phyloP scores from a whole-genome alignment of 2,329 filamentous ascomycete species.

The Davidsoniella australis region DNA sequence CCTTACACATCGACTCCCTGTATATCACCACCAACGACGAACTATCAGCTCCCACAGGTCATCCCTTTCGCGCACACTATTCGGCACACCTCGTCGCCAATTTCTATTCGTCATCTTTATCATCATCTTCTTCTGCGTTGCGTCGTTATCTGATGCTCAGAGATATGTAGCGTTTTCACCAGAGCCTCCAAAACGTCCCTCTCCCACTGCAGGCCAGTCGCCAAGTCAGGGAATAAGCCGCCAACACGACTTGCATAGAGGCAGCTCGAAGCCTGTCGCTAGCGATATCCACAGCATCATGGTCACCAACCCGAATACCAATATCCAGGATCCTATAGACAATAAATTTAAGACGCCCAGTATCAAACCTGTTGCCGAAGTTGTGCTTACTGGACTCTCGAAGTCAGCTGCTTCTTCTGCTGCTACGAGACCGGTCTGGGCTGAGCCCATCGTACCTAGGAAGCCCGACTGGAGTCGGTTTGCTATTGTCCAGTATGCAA shows the following conservation, averaged over 20 bases:
- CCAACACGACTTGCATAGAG: no score
- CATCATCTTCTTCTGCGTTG: not conserved
- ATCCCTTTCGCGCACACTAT: not conserved
- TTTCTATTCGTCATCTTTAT: not conserved
- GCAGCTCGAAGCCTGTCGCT: no score
- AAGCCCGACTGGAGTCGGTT: conserved; percentile 26
- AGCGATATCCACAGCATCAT: no score
- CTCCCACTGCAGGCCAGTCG: no score
- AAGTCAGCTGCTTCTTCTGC: not conserved
- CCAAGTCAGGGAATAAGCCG: no score
- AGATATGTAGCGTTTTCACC: conserved; percentile 2
- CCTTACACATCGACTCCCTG: no score
- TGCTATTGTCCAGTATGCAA: conserved; percentile 34
- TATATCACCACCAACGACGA: no score
- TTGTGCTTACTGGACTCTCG: not conserved
- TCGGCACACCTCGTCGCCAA: not conserved
- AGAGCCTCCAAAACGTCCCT: not conserved
- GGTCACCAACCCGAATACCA: no score
- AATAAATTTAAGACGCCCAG: no score
- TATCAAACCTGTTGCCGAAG: not conserved
- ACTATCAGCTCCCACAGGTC: no score
- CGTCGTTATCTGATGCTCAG: not conserved
- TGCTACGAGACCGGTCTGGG: not conserved
- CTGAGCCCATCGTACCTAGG: conserved; percentile 1
- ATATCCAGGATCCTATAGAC: no score